phyloP scores from a whole-genome alignment of 352 stramenopile genomes.

The Blastocystis sp. region DNA sequence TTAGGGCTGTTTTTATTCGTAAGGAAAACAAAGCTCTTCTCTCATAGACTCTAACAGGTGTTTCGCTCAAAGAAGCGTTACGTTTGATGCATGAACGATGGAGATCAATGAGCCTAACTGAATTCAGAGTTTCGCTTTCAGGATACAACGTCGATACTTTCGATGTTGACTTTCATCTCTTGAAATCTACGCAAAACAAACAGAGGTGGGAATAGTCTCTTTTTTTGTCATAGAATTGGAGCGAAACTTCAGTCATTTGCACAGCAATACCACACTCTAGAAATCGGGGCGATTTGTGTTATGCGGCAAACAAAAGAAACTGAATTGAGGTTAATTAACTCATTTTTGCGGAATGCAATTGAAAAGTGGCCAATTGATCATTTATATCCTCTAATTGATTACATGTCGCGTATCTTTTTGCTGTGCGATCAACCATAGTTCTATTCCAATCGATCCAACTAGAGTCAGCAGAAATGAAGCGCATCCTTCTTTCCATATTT shows the following conservation, averaged over 20 bases:
- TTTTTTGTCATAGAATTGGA: background rate
- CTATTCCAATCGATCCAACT: background rate
- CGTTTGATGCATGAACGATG: background rate
- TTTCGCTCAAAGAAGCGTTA: background rate
- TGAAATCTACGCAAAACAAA: background rate
- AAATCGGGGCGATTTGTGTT: background rate
- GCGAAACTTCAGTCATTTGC: background rate
- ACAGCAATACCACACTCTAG: background rate
- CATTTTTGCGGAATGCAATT: background rate
- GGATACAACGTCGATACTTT: background rate
- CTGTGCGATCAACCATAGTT: background rate
- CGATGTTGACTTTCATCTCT: background rate
- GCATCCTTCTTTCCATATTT: background rate
- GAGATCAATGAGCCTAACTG: background rate
- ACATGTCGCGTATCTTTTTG: background rate
- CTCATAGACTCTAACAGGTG: background rate
- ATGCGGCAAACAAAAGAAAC: background rate
- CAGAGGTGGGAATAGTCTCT: background rate
- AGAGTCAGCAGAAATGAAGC: background rate
- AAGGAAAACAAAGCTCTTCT: background rate
- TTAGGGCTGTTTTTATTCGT: background rate
- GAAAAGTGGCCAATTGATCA: background rate
- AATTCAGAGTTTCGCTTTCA: background rate
- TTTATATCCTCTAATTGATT: background rate
- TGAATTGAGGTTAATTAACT: background rate